These are phyloP conservation scores for Gelatoporia subvermispora DNA, from an alignment of 768 basidiomycete species.

Conservation along the genomic window DNA sequence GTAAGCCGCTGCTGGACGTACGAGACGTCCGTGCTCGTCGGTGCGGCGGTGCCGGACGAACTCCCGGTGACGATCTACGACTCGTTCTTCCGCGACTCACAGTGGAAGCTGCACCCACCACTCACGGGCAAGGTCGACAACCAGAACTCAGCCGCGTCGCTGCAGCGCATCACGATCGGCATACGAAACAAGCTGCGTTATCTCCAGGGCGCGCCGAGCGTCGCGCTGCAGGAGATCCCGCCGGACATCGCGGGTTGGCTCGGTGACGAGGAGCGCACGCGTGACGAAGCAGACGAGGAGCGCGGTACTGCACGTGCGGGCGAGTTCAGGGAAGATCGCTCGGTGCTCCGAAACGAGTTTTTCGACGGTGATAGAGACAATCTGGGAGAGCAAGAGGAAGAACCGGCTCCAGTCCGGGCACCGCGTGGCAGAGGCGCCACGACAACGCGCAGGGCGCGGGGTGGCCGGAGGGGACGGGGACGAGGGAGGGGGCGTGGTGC, in stretches of 20 bases:
- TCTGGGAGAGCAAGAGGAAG: constrained; percentile 37
- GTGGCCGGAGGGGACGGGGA: constrained; percentile 26
- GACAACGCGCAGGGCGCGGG: constrained; percentile 18
- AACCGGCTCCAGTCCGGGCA: constrained; percentile 10
- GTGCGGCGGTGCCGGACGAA: constrained; percentile 75
- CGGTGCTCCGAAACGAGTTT: constrained; percentile 58
- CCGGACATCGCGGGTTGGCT: constrained; percentile 81
- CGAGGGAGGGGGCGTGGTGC: constrained; percentile 24
- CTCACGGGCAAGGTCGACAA: constrained; percentile 91
- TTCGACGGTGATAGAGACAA: constrained; percentile 71
- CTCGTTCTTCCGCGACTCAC: constrained; percentile 85
- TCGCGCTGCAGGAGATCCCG: constrained; percentile 94
- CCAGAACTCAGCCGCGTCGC: constrained; percentile 74
- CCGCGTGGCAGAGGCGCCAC: constrained; percentile 13
- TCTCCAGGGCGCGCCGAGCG: constrained; percentile 93
- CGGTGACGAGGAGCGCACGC: constrained; percentile 62
- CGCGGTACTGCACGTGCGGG: constrained; percentile 51
- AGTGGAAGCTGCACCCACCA: constrained; percentile 92
- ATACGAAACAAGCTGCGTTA: constrained; percentile 88
- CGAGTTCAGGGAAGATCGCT: constrained; percentile 49
- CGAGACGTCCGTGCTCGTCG: constrained; percentile 91
- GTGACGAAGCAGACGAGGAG: constrained; percentile 71
- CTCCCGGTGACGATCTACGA: constrained; percentile 90
- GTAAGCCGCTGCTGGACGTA: constrained; percentile 99
- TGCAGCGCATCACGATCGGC: constrained; percentile 84